A percentile compares a stretch with the other conserved stretches of the same genome.
These are phyloP conservation scores for Rhizophora apiculata DNA, from an alignment of 345 rosid species.

Conservation along the genomic window DNA sequence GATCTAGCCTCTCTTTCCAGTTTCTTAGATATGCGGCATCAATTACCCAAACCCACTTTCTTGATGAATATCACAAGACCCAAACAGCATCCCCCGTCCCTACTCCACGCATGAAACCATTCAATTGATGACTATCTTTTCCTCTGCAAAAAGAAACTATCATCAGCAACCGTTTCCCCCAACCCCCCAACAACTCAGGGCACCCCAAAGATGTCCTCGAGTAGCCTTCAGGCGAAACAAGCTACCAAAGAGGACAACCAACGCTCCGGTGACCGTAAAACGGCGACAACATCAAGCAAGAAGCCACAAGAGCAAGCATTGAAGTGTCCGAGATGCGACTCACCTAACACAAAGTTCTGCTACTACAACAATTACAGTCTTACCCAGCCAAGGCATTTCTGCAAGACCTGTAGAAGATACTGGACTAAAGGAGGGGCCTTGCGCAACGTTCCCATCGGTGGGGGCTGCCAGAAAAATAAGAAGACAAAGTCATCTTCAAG, in stretches of 20 bases:
- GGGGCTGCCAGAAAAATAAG: constrained; percentile 29
- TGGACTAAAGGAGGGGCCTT: constrained; percentile 35
- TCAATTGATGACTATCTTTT: constrained; percentile 41
- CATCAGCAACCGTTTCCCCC: background rate
- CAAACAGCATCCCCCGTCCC: constrained; percentile 18
- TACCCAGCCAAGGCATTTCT: constrained; percentile 31
- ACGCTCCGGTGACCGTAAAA: constrained; percentile 28
- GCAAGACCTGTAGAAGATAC: constrained; percentile 29
- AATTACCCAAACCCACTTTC: constrained; percentile 5
- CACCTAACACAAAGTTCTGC: constrained; percentile 29
- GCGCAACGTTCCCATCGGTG: constrained; percentile 28
- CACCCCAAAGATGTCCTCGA: constrained; percentile 31
- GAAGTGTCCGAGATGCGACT: constrained; percentile 31
- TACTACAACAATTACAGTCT: constrained; percentile 31
- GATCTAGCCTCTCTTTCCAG: constrained; percentile 29
- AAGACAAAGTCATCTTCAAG: constrained; percentile 19
- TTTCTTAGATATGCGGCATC: background rate
- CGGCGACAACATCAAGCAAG: constrained; percentile 25
- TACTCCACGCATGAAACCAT: constrained; percentile 50
- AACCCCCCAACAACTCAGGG: background rate
- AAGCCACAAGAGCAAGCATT: constrained; percentile 18
- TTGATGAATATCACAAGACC: constrained; percentile 65
- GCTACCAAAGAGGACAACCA: constrained; percentile 24
- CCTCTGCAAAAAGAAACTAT: constrained; percentile 46
- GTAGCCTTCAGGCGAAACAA: constrained; percentile 25